phyloP scores from a whole-genome alignment of 257 asterid species.

The Capsicum rhomboideum region DNA sequence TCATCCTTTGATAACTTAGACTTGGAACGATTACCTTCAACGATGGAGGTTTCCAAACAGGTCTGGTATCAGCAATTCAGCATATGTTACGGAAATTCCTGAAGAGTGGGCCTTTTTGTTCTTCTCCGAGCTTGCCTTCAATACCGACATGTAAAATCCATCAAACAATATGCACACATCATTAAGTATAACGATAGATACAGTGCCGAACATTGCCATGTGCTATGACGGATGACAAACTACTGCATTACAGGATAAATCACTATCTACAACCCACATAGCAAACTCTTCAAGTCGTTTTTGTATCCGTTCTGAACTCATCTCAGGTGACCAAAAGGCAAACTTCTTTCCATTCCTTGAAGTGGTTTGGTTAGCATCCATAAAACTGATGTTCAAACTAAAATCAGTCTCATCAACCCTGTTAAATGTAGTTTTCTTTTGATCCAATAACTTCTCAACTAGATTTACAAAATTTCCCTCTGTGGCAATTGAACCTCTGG shows the following conservation, averaged over 20 bases:
- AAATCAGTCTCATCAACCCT: constrained; percentile 45
- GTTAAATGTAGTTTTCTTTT: constrained; percentile 21
- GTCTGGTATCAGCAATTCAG: background rate
- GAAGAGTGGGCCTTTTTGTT: background rate
- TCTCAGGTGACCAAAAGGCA: constrained; percentile 50
- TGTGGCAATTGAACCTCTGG: constrained; percentile 26
- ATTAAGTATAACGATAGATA: background rate
- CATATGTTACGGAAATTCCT: background rate
- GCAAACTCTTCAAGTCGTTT: constrained; percentile 41
- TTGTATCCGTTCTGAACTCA: constrained; percentile 29
- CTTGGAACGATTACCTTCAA: background rate
- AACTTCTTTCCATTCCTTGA: constrained; percentile 26
- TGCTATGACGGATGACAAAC: constrained; percentile 56
- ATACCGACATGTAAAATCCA: background rate
- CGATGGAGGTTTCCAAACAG: background rate
- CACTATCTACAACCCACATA: constrained; percentile 66
- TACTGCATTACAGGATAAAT: constrained; percentile 63
- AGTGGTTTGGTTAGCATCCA: constrained; percentile 25
- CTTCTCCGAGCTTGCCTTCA: background rate
- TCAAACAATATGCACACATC: background rate
- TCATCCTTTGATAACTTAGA: background rate
- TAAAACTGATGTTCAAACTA: constrained; percentile 26
- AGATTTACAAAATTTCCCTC: constrained; percentile 22
- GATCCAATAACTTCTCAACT: constrained; percentile 47
- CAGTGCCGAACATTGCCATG: background rate